These are phyloP conservation scores for Aspergillus fumigatiaffinis DNA, from an alignment of 2,329 filamentous ascomycete species.

Conservation along the genomic window DNA sequence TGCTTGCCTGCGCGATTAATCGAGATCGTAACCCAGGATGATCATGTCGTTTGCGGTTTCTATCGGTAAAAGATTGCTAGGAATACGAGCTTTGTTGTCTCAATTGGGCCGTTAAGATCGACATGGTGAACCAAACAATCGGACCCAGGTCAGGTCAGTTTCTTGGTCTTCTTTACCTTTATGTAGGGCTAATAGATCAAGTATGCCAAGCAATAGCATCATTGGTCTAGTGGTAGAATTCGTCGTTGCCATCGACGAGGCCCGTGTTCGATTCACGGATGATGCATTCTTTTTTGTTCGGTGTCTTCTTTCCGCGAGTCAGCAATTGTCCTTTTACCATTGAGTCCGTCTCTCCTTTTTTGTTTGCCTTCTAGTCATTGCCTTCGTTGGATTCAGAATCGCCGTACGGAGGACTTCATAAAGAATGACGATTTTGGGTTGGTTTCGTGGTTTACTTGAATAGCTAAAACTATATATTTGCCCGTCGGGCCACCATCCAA, in stretches of 20 bases:
- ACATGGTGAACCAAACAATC: neutral
- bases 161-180: no score
- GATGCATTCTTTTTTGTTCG: slow-evolving; percentile 21
- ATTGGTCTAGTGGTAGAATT: slow-evolving; percentile 45
- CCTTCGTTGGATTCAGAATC: neutral
- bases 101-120: neutral
- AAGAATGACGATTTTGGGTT: no score
- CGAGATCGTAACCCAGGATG: neutral
- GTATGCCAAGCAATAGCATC: slow-evolving; percentile 21
- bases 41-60: neutral
- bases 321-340: no score
- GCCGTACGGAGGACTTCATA: no score
- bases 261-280: slow-evolving; percentile 47
- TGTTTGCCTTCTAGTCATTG: no score
- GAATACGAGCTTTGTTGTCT: neutral
- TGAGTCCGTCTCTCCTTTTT: no score
- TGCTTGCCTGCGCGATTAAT: neutral
- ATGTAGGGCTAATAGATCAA: no score
- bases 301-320: neutral
- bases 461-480: no score
- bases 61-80: neutral
- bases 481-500: no score
- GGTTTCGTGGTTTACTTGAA: no score
- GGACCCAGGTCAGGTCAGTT: no score
- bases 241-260: slow-evolving; percentile 45